Percentiles rank a stretch among this genome's conserved stretches.
Evolutionary conservation across 208 protist genomes (phyloP).

Genomic region (Leishmania turanica): DNA sequence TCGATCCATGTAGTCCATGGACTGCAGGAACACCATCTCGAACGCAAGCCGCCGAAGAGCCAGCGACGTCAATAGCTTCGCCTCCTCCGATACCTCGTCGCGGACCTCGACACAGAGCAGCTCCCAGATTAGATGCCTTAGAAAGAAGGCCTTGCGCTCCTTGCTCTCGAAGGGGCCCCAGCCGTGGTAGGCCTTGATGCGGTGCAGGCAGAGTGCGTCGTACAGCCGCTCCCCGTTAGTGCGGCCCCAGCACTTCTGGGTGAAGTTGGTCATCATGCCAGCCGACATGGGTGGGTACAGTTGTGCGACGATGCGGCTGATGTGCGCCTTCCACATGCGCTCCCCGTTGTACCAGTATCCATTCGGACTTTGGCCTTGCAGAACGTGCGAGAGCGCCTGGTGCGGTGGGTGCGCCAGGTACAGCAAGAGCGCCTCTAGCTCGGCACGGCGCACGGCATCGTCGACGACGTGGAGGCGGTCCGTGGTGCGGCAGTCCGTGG

Average conservation of each 20-base stretch:
- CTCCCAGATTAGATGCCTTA: constrained; percentile 83
- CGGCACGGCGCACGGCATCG: constrained; percentile 74
- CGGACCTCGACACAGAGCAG: constrained; percentile 64
- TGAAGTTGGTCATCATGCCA: constrained; percentile 92
- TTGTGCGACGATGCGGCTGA: constrained; percentile 68
- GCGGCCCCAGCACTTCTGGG: constrained; percentile 91
- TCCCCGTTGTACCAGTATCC: constrained; percentile 86
- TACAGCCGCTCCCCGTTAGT: constrained; percentile 88
- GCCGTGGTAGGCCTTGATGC: constrained; percentile 77
- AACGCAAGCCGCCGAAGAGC: constrained; percentile 75
- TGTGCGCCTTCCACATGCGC: constrained; percentile 81
- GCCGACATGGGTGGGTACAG: constrained; percentile 74
- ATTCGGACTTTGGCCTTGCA: constrained; percentile 65
- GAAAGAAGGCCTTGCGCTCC: constrained; percentile 87
- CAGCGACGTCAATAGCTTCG: constrained; percentile 61
- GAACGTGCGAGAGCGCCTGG: constrained; percentile 68
- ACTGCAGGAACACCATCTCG: constrained; percentile 87
- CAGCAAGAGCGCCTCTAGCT: constrained; percentile 77
- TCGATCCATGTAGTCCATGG: constrained; percentile 88
- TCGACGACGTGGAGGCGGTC: constrained; percentile 81
- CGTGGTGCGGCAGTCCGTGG: constrained; percentile 41
- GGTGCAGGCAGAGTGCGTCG: constrained; percentile 75
- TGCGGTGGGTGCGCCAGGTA: constrained; percentile 72
- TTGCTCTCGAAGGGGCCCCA: constrained; percentile 80
- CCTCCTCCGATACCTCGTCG: constrained; percentile 57